Base-by-base conservation (phyloP, 2,329 filamentous ascomycete species). In the Xylaria arbuscula region DNA sequence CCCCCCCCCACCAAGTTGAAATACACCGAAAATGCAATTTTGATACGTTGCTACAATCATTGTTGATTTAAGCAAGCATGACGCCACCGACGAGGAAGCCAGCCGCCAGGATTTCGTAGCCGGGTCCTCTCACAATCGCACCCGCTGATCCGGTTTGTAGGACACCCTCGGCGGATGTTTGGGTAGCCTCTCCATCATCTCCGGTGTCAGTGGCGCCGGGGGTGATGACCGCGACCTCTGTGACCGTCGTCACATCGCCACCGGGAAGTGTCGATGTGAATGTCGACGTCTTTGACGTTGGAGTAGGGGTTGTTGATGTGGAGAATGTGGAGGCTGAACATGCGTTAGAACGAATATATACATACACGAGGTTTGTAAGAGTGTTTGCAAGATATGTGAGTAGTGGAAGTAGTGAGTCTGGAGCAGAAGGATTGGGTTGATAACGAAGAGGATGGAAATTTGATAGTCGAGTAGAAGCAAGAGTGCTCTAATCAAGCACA, bases 191-290 rank as follows among this genome's bases (percentile, higher is more conserved):
- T 68, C 72, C 54, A 56, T 69, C 28, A 28, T 28, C 28, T 28
- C 28, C 28, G 28, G 28, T 28, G 28, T 28, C 64, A 7, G 66
- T 38, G 15, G 57, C 62, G 5, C 68, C 72, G 1, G 75, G 74
- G 40, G 74, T 74, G 8, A 79, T 70, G 3, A 78, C 69, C 4
- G 72, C 69, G 34, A 78, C 73, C 5, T 75, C 74, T 10, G 76
- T 78, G n/a, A 79, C 72, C 17, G 76, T 78, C 8, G 75, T 77
- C 64, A 76, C 65, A 2, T 68, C 75, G 8, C 77, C 77, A 45
- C 72, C 75, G 1, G 77, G 74, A 1, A 77, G 72, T 2, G 77
- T 79, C 8, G 71, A 72, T 24, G 72, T 75, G 40, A 73, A 77
- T 2, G 74, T 78, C n/a, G 75, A 76, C 9, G 76, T 78, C 34